Conservation (phyloP, 495 filamentous ascomycete species). For the Neurospora tetraspora region DNA sequence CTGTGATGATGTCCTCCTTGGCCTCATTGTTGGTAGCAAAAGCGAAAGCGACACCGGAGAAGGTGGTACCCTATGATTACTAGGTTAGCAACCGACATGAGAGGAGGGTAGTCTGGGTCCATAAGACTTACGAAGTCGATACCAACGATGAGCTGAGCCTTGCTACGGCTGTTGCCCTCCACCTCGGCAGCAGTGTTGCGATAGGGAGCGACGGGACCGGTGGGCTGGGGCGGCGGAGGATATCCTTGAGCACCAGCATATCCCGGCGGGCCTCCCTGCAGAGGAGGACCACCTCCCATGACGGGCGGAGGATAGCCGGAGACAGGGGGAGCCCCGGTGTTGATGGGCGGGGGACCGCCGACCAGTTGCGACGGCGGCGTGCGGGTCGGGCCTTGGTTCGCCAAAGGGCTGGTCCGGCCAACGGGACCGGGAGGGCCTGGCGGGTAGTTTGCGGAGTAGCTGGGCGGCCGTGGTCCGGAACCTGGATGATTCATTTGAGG, state of each 20-base stretch:
- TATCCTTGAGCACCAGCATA: conserved; percentile 31
- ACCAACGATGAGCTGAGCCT: conserved; percentile 70
- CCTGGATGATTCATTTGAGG: conserved; percentile 46
- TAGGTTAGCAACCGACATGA: conserved; percentile 13
- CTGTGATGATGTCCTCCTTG: conserved; percentile 70
- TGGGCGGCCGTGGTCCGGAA: conserved; percentile 56
- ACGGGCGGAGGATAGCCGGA: conserved; percentile 45
- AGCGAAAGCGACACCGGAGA: conserved; percentile 65
- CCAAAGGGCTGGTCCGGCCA: conserved; percentile 40
- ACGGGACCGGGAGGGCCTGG: conserved; percentile 43
- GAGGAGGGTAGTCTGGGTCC: not conserved
- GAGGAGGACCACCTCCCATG: conserved; percentile 40
- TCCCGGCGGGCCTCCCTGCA: conserved; percentile 39
- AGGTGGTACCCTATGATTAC: conserved; percentile 53
- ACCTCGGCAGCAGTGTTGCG: conserved; percentile 63
- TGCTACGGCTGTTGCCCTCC: conserved; percentile 72
- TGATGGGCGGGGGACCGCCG: conserved; percentile 64
- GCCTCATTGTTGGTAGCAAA: conserved; percentile 69
- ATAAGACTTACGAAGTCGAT: conserved; percentile 62
- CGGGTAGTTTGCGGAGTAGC: conserved; percentile 56
- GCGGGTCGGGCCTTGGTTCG: conserved; percentile 34
- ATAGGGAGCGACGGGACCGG: conserved; percentile 34
- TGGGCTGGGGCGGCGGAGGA: conserved; percentile 33
- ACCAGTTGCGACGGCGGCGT: conserved; percentile 51
- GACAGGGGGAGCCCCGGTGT: conserved; percentile 46